Conservation (phyloP, 2,329 filamentous ascomycete genomes). For the Ceratocystis variospora region DNA sequence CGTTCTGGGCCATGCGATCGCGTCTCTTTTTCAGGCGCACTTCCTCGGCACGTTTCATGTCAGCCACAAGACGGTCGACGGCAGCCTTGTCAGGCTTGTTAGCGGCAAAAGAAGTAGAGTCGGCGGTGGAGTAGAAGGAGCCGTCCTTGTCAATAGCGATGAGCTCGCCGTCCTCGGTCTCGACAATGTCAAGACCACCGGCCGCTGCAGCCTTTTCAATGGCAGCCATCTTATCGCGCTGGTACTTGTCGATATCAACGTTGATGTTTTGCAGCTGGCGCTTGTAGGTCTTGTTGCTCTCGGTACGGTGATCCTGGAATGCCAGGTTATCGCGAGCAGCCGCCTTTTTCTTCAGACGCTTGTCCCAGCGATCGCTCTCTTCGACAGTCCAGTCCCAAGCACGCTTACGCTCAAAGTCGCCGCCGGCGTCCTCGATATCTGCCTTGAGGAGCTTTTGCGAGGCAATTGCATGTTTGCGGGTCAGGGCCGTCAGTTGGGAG, state of each 20-base stretch:
- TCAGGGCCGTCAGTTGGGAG: conserved; percentile 60
- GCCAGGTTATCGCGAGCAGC: conserved; percentile 70
- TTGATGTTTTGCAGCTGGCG: conserved; percentile 67
- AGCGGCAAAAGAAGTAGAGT: conserved; percentile 66
- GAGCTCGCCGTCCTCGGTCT: conserved; percentile 88
- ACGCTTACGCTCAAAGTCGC: conserved; percentile 92
- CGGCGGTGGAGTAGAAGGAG: conserved; percentile 76
- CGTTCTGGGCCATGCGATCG: conserved; percentile 61
- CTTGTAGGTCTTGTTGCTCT: conserved; percentile 88
- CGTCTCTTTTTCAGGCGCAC: conserved; percentile 70
- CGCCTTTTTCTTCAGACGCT: conserved; percentile 72
- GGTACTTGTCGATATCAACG: conserved; percentile 68
- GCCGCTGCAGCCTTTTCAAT: conserved; percentile 73
- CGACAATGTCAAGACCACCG: conserved; percentile 81
- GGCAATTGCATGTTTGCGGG: conserved; percentile 74
- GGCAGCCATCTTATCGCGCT: conserved; percentile 69
- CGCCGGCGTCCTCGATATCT: conserved; percentile 69
- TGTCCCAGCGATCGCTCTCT: conserved; percentile 88
- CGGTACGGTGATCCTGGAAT: conserved; percentile 77
- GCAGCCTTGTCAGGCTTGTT: conserved; percentile 79
- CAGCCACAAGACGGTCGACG: conserved; percentile 73
- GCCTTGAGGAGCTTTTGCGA: conserved; percentile 88
- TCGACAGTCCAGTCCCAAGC: conserved; percentile 98
- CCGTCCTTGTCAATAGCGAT: conserved; percentile 88
- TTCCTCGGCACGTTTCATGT: conserved; percentile 81